These are phyloP conservation scores for Populus hybrid DNA, from an alignment of 441 rosid species.

Conservation along the genomic window DNA sequence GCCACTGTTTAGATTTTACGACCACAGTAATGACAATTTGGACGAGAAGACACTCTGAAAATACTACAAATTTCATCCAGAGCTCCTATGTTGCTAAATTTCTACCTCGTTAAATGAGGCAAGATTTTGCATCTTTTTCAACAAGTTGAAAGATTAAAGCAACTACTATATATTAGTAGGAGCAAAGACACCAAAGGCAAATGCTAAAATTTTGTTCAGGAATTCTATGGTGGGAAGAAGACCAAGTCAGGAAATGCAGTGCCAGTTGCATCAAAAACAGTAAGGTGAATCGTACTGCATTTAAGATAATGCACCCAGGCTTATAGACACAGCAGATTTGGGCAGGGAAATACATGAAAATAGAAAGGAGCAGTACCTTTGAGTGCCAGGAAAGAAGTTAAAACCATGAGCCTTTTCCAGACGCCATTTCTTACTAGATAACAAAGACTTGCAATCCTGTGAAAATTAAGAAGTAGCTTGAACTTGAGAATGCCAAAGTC, in stretches of 20 bases:
- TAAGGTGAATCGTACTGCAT: not conserved
- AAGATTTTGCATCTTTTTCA: not conserved
- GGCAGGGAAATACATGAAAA: not conserved
- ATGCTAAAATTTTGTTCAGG: not conserved
- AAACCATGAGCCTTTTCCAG: constrained; percentile 87
- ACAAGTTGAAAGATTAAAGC: not conserved
- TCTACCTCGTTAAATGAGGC: not conserved
- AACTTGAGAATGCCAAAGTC: not conserved
- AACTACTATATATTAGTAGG: not conserved
- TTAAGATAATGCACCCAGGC: not conserved
- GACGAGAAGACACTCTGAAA: not conserved
- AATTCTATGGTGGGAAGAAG: too few relatives aligned
- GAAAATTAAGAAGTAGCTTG: not conserved
- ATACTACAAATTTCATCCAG: not conserved
- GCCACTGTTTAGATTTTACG: not conserved
- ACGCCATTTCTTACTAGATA: constrained; percentile 65
- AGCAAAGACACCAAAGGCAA: not conserved
- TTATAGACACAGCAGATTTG: not conserved
- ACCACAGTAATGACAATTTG: not conserved
- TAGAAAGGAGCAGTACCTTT: constrained; percentile 45
- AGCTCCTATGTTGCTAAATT: not conserved
- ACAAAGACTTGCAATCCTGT: constrained; percentile 80
- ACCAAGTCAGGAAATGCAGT: not conserved
- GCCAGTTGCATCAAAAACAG: not conserved
- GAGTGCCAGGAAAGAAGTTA: constrained; percentile 93